Base-by-base conservation (phyloP, 495 filamentous ascomycete genomes). In the Penicillium angulare region DNA sequence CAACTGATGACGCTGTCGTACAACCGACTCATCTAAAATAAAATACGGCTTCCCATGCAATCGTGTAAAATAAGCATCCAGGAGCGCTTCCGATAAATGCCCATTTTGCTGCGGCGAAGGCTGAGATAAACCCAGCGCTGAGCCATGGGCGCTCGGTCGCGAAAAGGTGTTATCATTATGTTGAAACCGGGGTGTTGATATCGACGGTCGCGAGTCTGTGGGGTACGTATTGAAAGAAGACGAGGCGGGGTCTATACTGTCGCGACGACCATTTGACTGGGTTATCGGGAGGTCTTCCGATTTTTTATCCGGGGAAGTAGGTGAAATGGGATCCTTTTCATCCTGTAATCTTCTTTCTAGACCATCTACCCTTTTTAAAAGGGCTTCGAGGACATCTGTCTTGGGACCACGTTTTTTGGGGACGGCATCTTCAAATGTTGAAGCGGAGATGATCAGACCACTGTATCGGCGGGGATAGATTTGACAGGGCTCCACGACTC, bases 351-450 rank as follows among this genome's bases (percentile, higher is more conserved):
- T 80, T 55, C 85, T 89, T 59, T 95, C 89, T 41, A 95, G 73
- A 0, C 88, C 88, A 63, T 92, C 89, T 8, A 95, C 88, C 21
- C 89, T 76, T 63, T 90, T 95, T 48, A 92, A 57, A 17, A 95
- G 71, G 5, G 89, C 89, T 63, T 95, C 89, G 18, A 95, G 74
- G 3, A 92, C 88, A 61, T 95, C 89, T 16, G 88, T 92, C 64
- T 95, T 95, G 1, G 89, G 89, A 3, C 89, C 89, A 50, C 89
- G 74, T 62, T 95, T 95, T 73, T 92, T 92, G 3, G 89, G 89
- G 15, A 92, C 80, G 18, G 89, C 89, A 72, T 95, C 88, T 93
- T n/a, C n/a, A n/a, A n/a, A n/a, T n/a, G n/a, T n/a, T 57, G n/a
- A 29, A 43, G 33, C 8, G 29, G 40, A 29, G 41, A 31, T 43